These are phyloP conservation scores for Cnidoscolus chayamansa DNA, from an alignment of 441 rosid species.

Conservation along the genomic window DNA sequence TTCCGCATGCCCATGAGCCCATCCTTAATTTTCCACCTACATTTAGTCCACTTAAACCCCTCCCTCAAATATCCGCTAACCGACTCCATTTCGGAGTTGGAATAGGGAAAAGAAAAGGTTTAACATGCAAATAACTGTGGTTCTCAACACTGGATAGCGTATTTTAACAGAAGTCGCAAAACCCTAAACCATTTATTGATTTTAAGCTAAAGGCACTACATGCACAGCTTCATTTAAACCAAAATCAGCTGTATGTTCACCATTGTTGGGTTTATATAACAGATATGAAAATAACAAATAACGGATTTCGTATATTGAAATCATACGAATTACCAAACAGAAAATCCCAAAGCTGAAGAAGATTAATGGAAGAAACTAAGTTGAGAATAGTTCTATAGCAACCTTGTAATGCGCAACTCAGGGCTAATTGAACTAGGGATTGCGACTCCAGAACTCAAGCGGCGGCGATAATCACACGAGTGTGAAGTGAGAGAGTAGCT, in stretches of 20 bases:
- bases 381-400: neutral
- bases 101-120: neutral
- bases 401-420: conserved; percentile 7
- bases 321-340: neutral
- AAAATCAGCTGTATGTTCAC: neutral
- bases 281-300: neutral
- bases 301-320: conserved; percentile 3
- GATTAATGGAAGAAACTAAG: neutral
- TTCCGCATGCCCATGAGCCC: too few relatives aligned
- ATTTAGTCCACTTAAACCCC: neutral
- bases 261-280: neutral
- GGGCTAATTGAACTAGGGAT: neutral
- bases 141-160: neutral
- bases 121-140: neutral
- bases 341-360: neutral
- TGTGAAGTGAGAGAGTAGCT: neutral
- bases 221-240: neutral
- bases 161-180: conserved; percentile 15
- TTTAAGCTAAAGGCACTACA: neutral
- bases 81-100: neutral
- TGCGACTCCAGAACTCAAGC: neutral
- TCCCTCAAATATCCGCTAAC: neutral
- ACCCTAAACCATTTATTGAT: conserved; percentile 33
- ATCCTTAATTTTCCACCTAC: neutral
- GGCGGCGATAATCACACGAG: neutral